Evolutionary conservation across 2,329 filamentous ascomycete species (phyloP).

Genomic region (Verticillium albo-atrum): DNA sequence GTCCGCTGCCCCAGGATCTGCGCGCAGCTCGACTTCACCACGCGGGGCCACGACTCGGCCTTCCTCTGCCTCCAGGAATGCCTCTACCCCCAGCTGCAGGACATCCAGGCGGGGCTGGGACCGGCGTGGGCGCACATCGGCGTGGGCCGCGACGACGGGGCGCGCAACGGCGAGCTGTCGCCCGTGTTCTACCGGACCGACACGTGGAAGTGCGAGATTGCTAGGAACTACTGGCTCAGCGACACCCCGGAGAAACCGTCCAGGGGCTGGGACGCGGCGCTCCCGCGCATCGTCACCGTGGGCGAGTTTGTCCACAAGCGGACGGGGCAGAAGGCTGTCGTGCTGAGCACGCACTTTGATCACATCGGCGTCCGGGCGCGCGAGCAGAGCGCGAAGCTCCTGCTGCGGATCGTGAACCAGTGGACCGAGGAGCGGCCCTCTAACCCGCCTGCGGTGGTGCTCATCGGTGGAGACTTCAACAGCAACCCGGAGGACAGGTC

Average conservation of each 20-base stretch:
- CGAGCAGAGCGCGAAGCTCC: constrained; percentile 32
- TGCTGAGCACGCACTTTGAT: constrained; percentile 51
- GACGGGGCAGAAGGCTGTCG: constrained; percentile 33
- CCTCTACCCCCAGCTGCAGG: constrained; percentile 36
- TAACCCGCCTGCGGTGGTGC: constrained; percentile 16
- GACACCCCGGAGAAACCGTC: constrained; percentile 48
- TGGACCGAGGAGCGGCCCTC: background rate
- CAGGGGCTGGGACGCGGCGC: constrained; percentile 50
- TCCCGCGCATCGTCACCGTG: constrained; percentile 42
- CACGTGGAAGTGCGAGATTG: constrained; percentile 46
- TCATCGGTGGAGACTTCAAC: constrained; percentile 28
- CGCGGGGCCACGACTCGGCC: constrained; percentile 18
- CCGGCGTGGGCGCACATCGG: constrained; percentile 47
- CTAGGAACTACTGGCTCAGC: constrained; percentile 58
- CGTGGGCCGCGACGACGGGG: constrained; percentile 56
- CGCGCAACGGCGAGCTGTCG: constrained; percentile 58
- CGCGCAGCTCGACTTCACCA: constrained; percentile 31
- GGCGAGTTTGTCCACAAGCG: constrained; percentile 36
- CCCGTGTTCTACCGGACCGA: constrained; percentile 59
- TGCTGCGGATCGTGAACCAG: constrained; percentile 24
- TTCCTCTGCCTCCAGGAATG: constrained; percentile 48
- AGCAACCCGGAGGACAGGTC: constrained; percentile 17
- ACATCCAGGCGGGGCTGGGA: constrained; percentile 37
- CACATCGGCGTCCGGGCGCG: constrained; percentile 37
- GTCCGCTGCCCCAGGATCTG: constrained; percentile 29